Evolutionary conservation across 257 asterid species (phyloP).

Genomic region (Thymus mandschuricus): DNA sequence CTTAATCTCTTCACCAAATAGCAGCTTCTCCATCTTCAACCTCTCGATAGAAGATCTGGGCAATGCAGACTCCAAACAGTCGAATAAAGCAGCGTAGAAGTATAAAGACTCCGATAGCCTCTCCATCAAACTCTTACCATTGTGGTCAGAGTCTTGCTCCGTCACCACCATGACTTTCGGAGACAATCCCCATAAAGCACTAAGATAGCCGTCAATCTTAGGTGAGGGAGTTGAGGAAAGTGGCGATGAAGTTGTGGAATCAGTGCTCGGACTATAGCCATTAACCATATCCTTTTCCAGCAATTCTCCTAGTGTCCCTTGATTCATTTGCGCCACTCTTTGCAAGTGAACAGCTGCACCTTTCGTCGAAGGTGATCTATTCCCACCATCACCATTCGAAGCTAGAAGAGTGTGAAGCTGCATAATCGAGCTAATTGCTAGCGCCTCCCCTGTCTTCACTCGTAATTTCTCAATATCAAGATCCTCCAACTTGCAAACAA

Average conservation of each 20-base stretch:
- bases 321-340: conserved; percentile 50
- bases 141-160: conserved; percentile 89
- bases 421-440: conserved; percentile 68
- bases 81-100: conserved; percentile 85
- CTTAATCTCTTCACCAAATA: conserved; percentile 89
- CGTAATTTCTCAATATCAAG: conserved; percentile 72
- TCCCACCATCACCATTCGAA: conserved; percentile 43
- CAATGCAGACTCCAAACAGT: conserved; percentile 76
- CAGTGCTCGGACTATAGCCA: conserved; percentile 62
- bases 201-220: conserved; percentile 64
- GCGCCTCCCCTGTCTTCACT: conserved; percentile 93
- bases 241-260: conserved; percentile 75
- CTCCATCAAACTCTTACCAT: conserved; percentile 77
- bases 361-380: conserved; percentile 49
- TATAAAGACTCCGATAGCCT: conserved; percentile 80
- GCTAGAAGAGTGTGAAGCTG: conserved; percentile 78
- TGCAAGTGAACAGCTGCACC: conserved; percentile 46
- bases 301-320: conserved; percentile 64
- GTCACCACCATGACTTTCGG: conserved; percentile 90
- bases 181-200: conserved; percentile 67
- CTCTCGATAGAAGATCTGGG: conserved; percentile 81
- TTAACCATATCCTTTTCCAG: conserved; percentile 67
- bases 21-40: conserved; percentile 79
- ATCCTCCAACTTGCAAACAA: conserved; percentile 65
- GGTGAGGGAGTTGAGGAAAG: conserved; percentile 41